Base-by-base conservation (phyloP, 441 rosid genomes). In the Erodium moschatum region DNA sequence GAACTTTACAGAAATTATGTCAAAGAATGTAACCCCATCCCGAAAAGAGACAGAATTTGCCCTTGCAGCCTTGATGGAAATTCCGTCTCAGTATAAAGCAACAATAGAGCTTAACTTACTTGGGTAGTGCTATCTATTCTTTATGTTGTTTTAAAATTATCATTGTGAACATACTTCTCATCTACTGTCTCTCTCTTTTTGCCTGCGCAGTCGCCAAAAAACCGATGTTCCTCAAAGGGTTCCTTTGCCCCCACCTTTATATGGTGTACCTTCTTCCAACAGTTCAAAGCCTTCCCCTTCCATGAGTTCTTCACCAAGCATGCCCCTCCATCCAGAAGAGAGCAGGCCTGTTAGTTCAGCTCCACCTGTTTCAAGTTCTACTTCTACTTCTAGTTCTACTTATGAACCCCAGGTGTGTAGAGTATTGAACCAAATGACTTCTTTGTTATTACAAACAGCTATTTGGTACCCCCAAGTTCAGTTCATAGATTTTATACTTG, bases 21-120 rank as follows among this genome's bases (percentile, higher is more conserved):
- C 86, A 50, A 94, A 89, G 83, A 82, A 78, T 75, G 72, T 67
- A 67, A 73, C 78, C 66, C 70, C 76, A 38, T 75, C 87, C 21
- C 84, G 89, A 73, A 93, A 85, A 78, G 87, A 93, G 80, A 76
- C 91, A 13, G 96, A 91, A 67, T 93, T 93, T 78, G 92, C 98
- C 24, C 96, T 91, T 29, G 76, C 96, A 7, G 88, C 96, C 8
- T 81, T 90, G 84, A 93, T 93, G 98, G 98, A 93, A 78, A 84
- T 93, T 73, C 98, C 98, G 2, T 76, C 90, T 75, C 97, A 93
- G 74, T 91, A 93, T 68, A 89, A 85, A 76, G 98, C 98, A 72
- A 88, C 95, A 11, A 66, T 93, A 2, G 98, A 91, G 76, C 85
- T 84, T 35, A 84, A 87, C 21, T 74, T 94, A 66, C 76, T 94